Evolutionary conservation across 1,284 basidiomycete species (phyloP).

Genomic region (Pholiota adiposa): DNA sequence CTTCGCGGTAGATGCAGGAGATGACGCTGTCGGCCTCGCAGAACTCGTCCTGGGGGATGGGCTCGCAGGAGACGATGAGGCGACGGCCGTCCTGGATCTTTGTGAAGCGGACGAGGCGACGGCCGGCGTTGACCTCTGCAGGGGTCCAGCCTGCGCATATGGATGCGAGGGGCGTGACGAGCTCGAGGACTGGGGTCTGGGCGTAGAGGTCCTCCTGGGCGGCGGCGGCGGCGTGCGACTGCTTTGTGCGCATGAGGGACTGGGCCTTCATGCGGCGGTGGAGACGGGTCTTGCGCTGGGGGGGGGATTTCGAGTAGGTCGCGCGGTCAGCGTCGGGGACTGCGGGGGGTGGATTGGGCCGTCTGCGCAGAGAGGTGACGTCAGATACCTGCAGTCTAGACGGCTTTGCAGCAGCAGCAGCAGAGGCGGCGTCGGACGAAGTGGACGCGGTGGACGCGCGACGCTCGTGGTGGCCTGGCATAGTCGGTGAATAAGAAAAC

Average conservation of each 20-base stretch:
- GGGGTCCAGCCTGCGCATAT: constrained; percentile 61
- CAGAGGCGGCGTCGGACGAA: neutral
- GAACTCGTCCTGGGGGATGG: constrained; percentile 65
- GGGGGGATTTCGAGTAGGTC: constrained; percentile 23
- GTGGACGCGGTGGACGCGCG: constrained; percentile 12
- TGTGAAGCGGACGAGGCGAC: constrained; percentile 74
- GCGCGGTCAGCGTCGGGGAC: constrained; percentile 29
- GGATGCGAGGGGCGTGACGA: constrained; percentile 56
- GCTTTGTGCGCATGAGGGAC: constrained; percentile 47
- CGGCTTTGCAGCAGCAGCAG: constrained; percentile 14
- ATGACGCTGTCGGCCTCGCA: constrained; percentile 62
- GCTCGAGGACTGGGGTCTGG: constrained; percentile 58
- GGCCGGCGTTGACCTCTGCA: constrained; percentile 58
- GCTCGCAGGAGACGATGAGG: constrained; percentile 67
- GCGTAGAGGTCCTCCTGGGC: constrained; percentile 41
- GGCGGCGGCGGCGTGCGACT: constrained; percentile 28
- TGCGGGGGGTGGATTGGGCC: constrained; percentile 31
- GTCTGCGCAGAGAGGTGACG: constrained; percentile 32
- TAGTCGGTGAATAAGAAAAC: constrained; percentile 2
- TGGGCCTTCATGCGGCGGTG: constrained; percentile 46
- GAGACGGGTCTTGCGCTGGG: constrained; percentile 33
- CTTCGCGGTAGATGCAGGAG: constrained; percentile 90
- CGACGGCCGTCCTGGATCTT: constrained; percentile 63
- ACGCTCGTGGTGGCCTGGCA: constrained; percentile 11
- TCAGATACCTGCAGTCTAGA: constrained; percentile 31